Evolutionary conservation across 257 asterid genomes (phyloP).

Genomic region (Plantago ovata): DNA sequence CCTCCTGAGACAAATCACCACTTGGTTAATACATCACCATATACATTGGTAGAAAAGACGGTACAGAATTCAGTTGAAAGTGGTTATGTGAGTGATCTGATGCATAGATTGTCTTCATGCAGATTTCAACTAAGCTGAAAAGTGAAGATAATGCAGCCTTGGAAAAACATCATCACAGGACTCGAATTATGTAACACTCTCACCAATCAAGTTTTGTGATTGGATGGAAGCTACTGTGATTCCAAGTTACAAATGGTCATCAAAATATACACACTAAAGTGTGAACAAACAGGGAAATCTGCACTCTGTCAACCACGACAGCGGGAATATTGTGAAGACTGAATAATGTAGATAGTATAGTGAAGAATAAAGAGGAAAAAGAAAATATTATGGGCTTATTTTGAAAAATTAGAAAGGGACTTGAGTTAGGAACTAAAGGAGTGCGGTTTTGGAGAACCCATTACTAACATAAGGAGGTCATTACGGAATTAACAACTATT

Average conservation of each 20-base stretch:
- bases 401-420: neutral
- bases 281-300: neutral
- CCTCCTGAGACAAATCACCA: conserved; percentile 47
- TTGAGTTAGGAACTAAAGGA: neutral
- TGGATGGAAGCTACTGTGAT: no score
- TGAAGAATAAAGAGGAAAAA: no score
- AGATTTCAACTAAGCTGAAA: neutral
- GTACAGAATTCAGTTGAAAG: conserved; percentile 1
- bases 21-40: neutral
- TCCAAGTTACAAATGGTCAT: neutral
- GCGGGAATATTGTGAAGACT: no score
- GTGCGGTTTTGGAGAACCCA: conserved; percentile 1
- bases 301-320: no score
- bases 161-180: neutral
- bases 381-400: neutral
- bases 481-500: no score
- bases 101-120: neutral
- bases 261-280: neutral
- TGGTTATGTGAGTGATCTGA: neutral
- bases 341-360: no score
- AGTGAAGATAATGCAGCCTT: neutral
- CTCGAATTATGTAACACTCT: neutral
- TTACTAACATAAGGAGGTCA: neutral
- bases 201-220: neutral
- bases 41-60: neutral